phyloP scores from a whole-genome alignment of 768 basidiomycete genomes.

The Podaxis sp. region DNA sequence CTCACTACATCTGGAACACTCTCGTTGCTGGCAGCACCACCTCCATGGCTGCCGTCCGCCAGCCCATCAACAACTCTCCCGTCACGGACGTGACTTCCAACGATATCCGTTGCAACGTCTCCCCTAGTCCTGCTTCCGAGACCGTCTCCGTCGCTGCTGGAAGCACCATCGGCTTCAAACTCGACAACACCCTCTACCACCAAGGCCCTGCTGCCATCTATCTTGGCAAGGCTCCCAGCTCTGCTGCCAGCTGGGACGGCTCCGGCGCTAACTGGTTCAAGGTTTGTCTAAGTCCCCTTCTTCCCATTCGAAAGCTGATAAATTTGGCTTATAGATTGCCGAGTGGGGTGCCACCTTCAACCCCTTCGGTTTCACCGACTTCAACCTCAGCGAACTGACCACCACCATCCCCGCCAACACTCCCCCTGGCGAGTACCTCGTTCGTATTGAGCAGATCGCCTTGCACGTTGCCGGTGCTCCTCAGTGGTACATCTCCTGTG shows the following conservation, averaged over 20 bases:
- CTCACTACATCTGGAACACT: conserved; percentile 34
- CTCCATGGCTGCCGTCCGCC: conserved; percentile 30
- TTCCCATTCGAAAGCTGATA: not conserved
- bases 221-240: conserved; percentile 44
- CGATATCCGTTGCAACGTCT: conserved; percentile 36
- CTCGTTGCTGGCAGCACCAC: conserved; percentile 28
- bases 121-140: conserved; percentile 29
- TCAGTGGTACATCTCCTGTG: conserved; percentile 49
- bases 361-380: conserved; percentile 34
- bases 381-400: conserved; percentile 30
- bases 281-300: conserved; percentile 24
- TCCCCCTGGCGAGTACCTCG: conserved; percentile 45
- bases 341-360: conserved; percentile 40
- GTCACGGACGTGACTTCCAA: conserved; percentile 27
- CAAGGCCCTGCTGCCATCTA: conserved; percentile 44
- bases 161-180: conserved; percentile 36
- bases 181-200: conserved; percentile 42
- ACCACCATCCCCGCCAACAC: conserved; percentile 39
- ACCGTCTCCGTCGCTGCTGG: conserved; percentile 39
- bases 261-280: conserved; percentile 53
- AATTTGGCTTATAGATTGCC: conserved; percentile 27
- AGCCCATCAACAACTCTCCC: conserved; percentile 33
- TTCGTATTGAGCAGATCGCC: conserved; percentile 46
- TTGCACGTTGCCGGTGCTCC: conserved; percentile 45
- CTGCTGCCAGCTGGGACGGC: conserved; percentile 43